Evolutionary conservation across 2,329 filamentous ascomycete species (phyloP).

Genomic region (Ceratocystis ficicola): DNA sequence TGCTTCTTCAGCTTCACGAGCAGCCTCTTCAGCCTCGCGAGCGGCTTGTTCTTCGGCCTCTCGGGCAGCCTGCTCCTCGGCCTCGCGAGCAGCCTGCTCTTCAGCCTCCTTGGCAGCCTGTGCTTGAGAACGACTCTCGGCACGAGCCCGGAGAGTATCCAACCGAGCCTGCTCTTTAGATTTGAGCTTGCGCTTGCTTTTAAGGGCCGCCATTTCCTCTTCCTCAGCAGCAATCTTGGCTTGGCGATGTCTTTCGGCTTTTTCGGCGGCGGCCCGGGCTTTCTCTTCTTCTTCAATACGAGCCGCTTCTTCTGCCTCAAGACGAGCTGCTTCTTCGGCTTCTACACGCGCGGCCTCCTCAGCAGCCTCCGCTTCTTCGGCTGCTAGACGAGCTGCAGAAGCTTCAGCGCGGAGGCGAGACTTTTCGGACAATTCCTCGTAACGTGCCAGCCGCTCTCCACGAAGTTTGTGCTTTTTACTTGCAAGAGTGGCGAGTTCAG

Average conservation of each 20-base stretch:
- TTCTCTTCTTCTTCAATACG: slow-evolving; percentile 11
- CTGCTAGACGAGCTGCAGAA: slow-evolving; percentile 7
- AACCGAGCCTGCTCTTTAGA: slow-evolving; percentile 16
- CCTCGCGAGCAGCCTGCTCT: slow-evolving; percentile 25
- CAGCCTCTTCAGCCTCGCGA: slow-evolving; percentile 25
- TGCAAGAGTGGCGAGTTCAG: slow-evolving; percentile 31
- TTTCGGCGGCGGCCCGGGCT: not conserved
- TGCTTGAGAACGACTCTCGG: slow-evolving; percentile 18
- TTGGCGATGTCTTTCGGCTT: slow-evolving; percentile 1
- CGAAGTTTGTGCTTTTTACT: slow-evolving; percentile 24
- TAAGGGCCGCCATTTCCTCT: slow-evolving; percentile 7
- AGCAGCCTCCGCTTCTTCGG: slow-evolving; percentile 28
- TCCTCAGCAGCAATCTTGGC: slow-evolving; percentile 12
- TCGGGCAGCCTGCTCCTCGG: slow-evolving; percentile 25
- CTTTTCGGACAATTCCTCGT: slow-evolving; percentile 15
- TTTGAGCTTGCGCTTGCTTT: slow-evolving; percentile 17
- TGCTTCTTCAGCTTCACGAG: slow-evolving; percentile 23
- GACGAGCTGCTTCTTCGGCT: not conserved
- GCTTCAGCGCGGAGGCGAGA: slow-evolving; percentile 21
- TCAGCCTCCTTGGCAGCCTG: slow-evolving; percentile 26
- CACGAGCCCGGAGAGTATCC: slow-evolving; percentile 26
- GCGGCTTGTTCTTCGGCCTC: slow-evolving; percentile 25
- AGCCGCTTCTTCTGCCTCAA: slow-evolving; percentile 1
- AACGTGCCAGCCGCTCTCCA: slow-evolving; percentile 5
- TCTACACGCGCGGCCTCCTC: not conserved